Percentiles rank a stretch among this genome's conserved stretches.
phyloP scores from a whole-genome alignment of 768 basidiomycete species.

The Termitomyces eurrhizus region DNA sequence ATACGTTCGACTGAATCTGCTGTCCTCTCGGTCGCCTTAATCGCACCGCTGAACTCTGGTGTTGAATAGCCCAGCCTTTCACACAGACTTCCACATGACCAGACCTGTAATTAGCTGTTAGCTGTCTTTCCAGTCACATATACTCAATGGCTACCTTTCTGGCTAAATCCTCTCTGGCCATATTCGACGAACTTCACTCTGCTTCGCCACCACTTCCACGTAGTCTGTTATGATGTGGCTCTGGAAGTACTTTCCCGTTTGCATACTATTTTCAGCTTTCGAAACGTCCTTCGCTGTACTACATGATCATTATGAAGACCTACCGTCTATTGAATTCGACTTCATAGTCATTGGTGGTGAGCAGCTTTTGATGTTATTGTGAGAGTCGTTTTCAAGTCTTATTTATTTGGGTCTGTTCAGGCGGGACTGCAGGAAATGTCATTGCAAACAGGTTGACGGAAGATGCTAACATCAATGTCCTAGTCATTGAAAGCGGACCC shows the following conservation, averaged over 20 bases:
- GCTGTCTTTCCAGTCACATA: background rate
- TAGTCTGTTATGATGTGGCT: background rate
- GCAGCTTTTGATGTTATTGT: background rate
- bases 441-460: constrained; percentile 1
- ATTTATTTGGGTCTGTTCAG: background rate
- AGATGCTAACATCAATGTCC: background rate
- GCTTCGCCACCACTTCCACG: background rate
- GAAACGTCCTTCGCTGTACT: background rate
- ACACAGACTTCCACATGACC: background rate
- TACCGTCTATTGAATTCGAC: constrained; percentile 7
- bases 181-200: background rate
- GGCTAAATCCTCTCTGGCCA: background rate
- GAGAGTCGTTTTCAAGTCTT: background rate
- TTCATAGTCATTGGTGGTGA: constrained; percentile 14
- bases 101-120: background rate
- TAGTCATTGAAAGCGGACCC: background rate
- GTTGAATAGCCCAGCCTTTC: background rate
- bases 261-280: background rate
- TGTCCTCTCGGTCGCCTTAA: background rate
- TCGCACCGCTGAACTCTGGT: background rate
- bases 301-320: background rate
- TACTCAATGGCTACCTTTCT: background rate
- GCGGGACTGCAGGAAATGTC: constrained; percentile 2
- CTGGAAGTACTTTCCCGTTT: background rate
- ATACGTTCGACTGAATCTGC: background rate